These are phyloP conservation scores for Linum trigynum DNA, from an alignment of 345 rosid species.

Conservation along the genomic window DNA sequence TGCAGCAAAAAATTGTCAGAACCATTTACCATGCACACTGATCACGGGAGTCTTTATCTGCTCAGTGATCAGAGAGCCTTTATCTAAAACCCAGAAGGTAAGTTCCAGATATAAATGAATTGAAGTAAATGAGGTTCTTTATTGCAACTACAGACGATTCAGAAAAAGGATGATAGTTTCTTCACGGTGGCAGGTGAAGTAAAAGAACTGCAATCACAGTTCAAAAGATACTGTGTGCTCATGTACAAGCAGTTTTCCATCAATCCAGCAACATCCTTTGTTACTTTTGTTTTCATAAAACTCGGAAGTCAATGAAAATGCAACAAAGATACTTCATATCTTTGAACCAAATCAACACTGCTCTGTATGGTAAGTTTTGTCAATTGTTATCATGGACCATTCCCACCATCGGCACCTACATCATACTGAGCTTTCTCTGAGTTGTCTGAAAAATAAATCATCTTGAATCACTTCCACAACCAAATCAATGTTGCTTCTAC, in stretches of 20 bases:
- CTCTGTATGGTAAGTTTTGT: too few relatives aligned
- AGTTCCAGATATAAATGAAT: not conserved
- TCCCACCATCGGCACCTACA: too few relatives aligned
- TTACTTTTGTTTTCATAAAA: not conserved
- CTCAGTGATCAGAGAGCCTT: too few relatives aligned
- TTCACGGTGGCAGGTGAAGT: not conserved
- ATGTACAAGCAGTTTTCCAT: not conserved
- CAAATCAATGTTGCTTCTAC: too few relatives aligned
- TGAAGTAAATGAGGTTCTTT: conserved; percentile 7
- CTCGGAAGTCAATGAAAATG: too few relatives aligned
- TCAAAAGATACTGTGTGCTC: not conserved
- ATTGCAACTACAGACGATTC: conserved; percentile 7
- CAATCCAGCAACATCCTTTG: not conserved
- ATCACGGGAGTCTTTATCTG: not conserved
- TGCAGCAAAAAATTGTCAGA: not conserved
- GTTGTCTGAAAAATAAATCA: too few relatives aligned
- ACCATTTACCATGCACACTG: not conserved
- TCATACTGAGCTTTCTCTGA: too few relatives aligned
- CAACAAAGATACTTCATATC: too few relatives aligned
- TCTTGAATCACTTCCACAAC: too few relatives aligned
- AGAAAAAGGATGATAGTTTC: conserved; percentile 7
- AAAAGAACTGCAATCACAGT: not conserved
- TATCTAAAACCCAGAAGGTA: not conserved
- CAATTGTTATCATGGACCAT: too few relatives aligned
- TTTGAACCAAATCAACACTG: too few relatives aligned